Base-by-base conservation (phyloP, 2,329 filamentous ascomycete genomes). In the Ceratocystis colombiana region DNA sequence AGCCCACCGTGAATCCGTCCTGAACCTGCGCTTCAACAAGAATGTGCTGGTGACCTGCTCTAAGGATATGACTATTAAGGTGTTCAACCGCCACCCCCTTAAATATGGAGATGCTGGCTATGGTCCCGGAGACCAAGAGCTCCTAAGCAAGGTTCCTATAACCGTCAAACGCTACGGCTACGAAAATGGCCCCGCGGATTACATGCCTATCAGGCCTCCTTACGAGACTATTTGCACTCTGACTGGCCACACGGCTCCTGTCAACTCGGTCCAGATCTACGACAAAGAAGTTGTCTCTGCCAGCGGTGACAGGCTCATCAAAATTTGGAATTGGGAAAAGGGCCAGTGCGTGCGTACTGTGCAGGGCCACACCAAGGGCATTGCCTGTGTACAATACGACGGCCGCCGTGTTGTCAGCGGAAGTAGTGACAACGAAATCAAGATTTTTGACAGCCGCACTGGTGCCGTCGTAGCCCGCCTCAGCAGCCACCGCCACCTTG, bases 331-430 rank as follows among this genome's bases (percentile, higher is more conserved):
- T 74, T 89, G 96, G 78, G 87, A 87, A 20, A 88, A 85, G 6
- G 89, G 90, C 67, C 78, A 82, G 55, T 93, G 89, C 74, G 81
- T 83, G 57, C 85, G 88, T 71, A 96, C 89, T 0, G 85, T 96
- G 44, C 80, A 89, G 48, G 94, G 93, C 1, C 94, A 99, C 72
- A 85, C 84, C 69, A 99, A 99, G 74, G 94, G 94, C 41, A 97
- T 99, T 71, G 94, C 94, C 2, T 99, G 94, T 74, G 92, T 99
- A 17, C 93, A 99, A 75, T 97, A 94, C 73, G 94, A 99, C 73
- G 91, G 90, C 30, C 86, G 90, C 63, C 85, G 94, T 22, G 95
- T 99, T 69, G 90, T 99, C 64, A 96, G 90, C 71, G 94, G 94
- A 2, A 96, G 92, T 75, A 96, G 92, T 71, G 94, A 99, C 74